Conservation (phyloP, 306 rosid genomes). For the Sesbania bispinosa region DNA sequence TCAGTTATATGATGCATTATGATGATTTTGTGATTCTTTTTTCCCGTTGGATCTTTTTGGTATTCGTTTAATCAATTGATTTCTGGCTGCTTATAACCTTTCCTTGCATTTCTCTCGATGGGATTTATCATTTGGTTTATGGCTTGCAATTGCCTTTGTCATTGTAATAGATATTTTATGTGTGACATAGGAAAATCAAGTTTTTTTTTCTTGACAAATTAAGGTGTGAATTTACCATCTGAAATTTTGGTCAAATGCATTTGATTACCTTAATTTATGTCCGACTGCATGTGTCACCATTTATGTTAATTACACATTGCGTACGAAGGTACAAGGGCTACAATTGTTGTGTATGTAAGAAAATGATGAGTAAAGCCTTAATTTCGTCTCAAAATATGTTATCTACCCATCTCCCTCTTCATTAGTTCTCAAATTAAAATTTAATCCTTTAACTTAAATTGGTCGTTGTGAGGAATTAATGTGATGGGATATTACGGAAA, state of each 20-base stretch:
- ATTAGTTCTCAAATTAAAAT: too few relatives aligned
- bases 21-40: neutral
- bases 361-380: too few relatives aligned
- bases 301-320: neutral
- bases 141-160: neutral
- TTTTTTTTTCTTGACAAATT: neutral
- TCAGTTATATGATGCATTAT: slow-evolving; percentile 31
- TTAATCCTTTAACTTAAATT: too few relatives aligned
- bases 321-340: neutral
- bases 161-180: neutral
- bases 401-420: too few relatives aligned
- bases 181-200: neutral
- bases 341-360: too few relatives aligned
- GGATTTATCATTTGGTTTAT: neutral
- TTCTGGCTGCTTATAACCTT: slow-evolving; percentile 12
- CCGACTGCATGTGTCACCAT: neutral
- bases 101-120: neutral
- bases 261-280: too few relatives aligned
- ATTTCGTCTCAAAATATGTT: too few relatives aligned
- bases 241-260: neutral
- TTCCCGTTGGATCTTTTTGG: neutral
- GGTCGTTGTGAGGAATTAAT: too few relatives aligned
- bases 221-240: neutral
- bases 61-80: slow-evolving; percentile 10
- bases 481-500: too few relatives aligned